Evolutionary conservation across 306 rosid genomes (phyloP), one percentile per base, ranked within the genome.

Genomic region (Cucurbita pepo): DNA sequence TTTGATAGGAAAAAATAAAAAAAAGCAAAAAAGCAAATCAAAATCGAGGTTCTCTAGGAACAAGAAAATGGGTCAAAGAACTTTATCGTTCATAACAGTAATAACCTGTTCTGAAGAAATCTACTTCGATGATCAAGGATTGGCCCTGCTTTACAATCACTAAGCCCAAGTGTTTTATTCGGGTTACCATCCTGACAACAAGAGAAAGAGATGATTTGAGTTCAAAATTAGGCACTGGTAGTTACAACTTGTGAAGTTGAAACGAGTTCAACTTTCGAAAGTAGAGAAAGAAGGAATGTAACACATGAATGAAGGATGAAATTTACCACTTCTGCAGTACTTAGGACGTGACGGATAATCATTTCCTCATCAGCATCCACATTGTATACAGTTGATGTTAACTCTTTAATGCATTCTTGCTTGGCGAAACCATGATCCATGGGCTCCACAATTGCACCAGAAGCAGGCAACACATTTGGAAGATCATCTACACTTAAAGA

Each of bases 81-180:
- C 22, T 61, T 52, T 12, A 61, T 50, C 10, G 10, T 44, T 44
- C 72, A 54, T 47, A 43, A 71, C 18, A 62, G 10, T 69, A 50
- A 60, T 61, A 62, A 93, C 98, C 98, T 89, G 81, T 86, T 89
- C 75, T 82, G 84, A 45, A 84, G 89, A 83, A 83, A 83, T 84
- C 84, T 81, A 86, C 83, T 82, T 75, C 30, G 86, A 71, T 82
- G 80, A 82, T 81, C 81, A 48, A 62, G 47, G 45, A 81, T 80
- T 36, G 82, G 75, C 55, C 76, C 73, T 56, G 75, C 61, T 52
- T 58, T 63, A 79, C 51, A 51, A 77, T 60, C 79, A 18, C 74
- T 54, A 69, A 77, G 76, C 76, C 80, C 81, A 40, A 73, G 73
- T 55, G 57, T 53, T 70, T 74, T 73, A 81, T 78, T 69, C 69